Evolutionary conservation across 2,329 filamentous ascomycete genomes (phyloP).

Genomic region (Ceratocystis cacaofunesta): DNA sequence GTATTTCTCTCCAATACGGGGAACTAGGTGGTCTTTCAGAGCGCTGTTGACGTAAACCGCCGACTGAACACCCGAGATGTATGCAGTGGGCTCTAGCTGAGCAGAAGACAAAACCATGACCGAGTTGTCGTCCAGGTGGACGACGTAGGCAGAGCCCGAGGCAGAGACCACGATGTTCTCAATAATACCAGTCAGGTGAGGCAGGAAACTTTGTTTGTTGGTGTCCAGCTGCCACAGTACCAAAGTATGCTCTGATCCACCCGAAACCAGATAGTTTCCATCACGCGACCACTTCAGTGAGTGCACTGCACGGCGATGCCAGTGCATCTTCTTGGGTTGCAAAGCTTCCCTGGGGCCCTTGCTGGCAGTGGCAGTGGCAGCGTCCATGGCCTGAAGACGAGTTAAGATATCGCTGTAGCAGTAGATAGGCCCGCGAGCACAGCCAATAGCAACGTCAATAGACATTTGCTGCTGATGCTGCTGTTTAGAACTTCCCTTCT

Average conservation of each 20-base stretch:
- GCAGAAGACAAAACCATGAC: slow-evolving; percentile 79
- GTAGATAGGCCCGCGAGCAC: slow-evolving; percentile 60
- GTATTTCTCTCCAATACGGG: slow-evolving; percentile 27
- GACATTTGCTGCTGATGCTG: slow-evolving; percentile 10
- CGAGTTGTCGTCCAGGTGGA: slow-evolving; percentile 85
- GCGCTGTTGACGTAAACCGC: slow-evolving; percentile 35
- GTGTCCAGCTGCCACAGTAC: slow-evolving; percentile 92
- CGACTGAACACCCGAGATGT: slow-evolving; percentile 69
- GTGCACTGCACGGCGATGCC: slow-evolving; percentile 76
- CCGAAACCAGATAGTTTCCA: slow-evolving; percentile 92
- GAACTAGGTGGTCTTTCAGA: slow-evolving; percentile 38
- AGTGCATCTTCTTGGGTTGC: slow-evolving; percentile 59
- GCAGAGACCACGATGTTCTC: slow-evolving; percentile 74
- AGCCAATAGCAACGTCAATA: slow-evolving; percentile 66
- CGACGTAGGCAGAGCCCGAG: slow-evolving; percentile 61
- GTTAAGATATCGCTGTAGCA: slow-evolving; percentile 63
- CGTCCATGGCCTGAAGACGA: slow-evolving; percentile 35
- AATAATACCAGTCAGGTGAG: slow-evolving; percentile 77
- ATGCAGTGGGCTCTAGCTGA: slow-evolving; percentile 71
- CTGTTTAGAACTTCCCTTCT: slow-evolving; percentile 13
- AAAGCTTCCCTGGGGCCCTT: slow-evolving; percentile 34
- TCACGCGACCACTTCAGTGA: slow-evolving; percentile 84
- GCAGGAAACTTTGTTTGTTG: slow-evolving; percentile 63
- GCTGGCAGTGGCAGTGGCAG: slow-evolving; percentile 18
- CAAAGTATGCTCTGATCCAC: slow-evolving; percentile 75